These are phyloP conservation scores for Hericium alpestre DNA, from an alignment of 768 basidiomycete species.

Conservation along the genomic window DNA sequence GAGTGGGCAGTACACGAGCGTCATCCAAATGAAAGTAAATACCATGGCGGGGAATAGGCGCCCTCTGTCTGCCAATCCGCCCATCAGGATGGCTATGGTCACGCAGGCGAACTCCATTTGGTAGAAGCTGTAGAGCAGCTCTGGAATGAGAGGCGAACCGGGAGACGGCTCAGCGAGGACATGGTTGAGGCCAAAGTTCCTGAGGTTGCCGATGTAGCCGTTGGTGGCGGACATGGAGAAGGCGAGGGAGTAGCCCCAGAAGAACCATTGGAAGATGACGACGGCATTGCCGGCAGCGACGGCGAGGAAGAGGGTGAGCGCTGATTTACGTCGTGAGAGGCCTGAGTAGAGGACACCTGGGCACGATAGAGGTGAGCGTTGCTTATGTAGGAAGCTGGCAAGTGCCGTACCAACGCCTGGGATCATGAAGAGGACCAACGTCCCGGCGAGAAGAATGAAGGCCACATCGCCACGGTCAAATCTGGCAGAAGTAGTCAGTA, in stretches of 20 bases:
- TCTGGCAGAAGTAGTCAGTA: slow-evolving; percentile 23
- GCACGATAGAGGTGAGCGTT: neutral
- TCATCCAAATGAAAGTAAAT: slow-evolving; percentile 77
- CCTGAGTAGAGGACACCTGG: slow-evolving; percentile 68
- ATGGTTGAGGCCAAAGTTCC: slow-evolving; percentile 63
- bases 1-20: slow-evolving; percentile 79
- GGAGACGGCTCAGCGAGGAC: slow-evolving; percentile 67
- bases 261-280: slow-evolving; percentile 73
- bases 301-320: slow-evolving; percentile 65
- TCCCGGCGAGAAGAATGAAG: slow-evolving; percentile 58
- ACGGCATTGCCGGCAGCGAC: slow-evolving; percentile 65
- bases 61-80: slow-evolving; percentile 79
- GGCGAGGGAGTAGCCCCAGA: slow-evolving; percentile 77
- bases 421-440: slow-evolving; percentile 70
- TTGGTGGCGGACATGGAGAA: slow-evolving; percentile 72
- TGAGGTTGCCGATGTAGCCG: slow-evolving; percentile 71
- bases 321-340: slow-evolving; percentile 59
- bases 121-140: slow-evolving; percentile 76
- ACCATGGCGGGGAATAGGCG: slow-evolving; percentile 74
- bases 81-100: slow-evolving; percentile 66
- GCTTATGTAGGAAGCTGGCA: neutral
- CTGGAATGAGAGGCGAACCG: slow-evolving; percentile 73
- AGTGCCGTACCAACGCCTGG: slow-evolving; percentile 55
- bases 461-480: slow-evolving; percentile 64
- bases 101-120: slow-evolving; percentile 83